Evolutionary conservation across 2,329 filamentous ascomycete species (phyloP), one percentile per base, ranked within the genome.

Genomic region (Acarospora socialis): DNA sequence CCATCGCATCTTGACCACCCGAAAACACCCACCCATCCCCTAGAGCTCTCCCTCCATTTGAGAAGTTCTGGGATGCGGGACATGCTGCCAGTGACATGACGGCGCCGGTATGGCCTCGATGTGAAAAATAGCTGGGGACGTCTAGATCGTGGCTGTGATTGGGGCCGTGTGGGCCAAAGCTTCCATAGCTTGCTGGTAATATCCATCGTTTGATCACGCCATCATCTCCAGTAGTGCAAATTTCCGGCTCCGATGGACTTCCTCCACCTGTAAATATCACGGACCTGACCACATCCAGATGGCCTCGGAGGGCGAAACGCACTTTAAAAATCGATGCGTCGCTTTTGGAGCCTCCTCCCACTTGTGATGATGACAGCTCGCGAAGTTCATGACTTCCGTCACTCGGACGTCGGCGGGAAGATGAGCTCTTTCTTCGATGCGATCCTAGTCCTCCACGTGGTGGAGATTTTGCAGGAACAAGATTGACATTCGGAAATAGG

Each of bases 11-110:
- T 53, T 94, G 84, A 3, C 90, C 90, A 38, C 90, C 90, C 4
- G 87, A 95, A 56, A 98, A 98, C 43, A 98, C 86, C 90, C 90
- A 98, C 17, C 90, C 90, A 46, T 95, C 90, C 19, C 87, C 87
- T 46, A 80, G 74, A 5, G 81, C 82, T 40, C 86, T 74, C 5
- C 86, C 84, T 21, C 86, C 82, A 12, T 83, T 92, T 5, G 82
- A 80, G 52, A 94, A 93, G 49, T 81, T 90, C 16, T 81, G 81
- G 2, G 82, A 77, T 2, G 83, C 77, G 2, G 83, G 84, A 66
- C 83, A 94, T 3, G 87, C 80, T 0, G 87, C 77, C 16, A 98
- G 61, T 25, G 74, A 83, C 23, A 92, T 80, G 2, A 98, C 86
- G 2, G 84, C 74, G 3, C 90, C 87, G n/a, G 77, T 71, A 50